A percentile compares a stretch with the other conserved stretches of the same genome.
Evolutionary conservation across 352 stramenopile species (phyloP).

Genomic region (Halophytophthora polymorphica): DNA sequence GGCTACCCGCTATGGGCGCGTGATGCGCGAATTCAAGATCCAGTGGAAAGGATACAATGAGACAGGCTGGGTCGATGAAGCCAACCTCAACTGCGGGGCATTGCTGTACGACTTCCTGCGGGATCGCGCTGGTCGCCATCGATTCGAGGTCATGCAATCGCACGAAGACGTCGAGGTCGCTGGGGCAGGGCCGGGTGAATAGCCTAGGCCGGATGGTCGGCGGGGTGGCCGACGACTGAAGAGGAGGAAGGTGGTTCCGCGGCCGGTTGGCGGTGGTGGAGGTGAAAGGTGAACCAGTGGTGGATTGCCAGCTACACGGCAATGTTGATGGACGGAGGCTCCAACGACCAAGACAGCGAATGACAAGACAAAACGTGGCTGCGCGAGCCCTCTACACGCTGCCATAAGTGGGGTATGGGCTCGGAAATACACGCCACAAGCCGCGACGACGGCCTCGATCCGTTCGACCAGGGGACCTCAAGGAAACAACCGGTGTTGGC

Average conservation of each 20-base stretch:
- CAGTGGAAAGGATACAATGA: constrained; percentile 1
- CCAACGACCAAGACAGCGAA: no score
- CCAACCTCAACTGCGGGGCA: constrained; percentile 7
- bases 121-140: background rate
- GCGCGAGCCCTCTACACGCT: no score
- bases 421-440: no score
- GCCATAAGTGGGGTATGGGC: no score
- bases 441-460: no score
- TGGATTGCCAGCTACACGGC: constrained; percentile 2
- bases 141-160: constrained; percentile 5
- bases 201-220: background rate
- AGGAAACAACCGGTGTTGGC: no score
- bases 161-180: background rate
- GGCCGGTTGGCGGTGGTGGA: background rate
- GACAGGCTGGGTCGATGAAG: constrained; percentile 1
- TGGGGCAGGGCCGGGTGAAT: background rate
- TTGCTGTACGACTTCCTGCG: constrained; percentile 8
- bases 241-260: background rate
- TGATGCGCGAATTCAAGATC: constrained; percentile 3
- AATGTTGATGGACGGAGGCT: no score
- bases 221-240: background rate
- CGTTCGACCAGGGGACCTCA: no score
- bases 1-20: background rate
- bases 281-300: background rate
- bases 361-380: no score